Conservation (phyloP, 2,329 filamentous ascomycete genomes). For the Sporothrix sp. region DNA sequence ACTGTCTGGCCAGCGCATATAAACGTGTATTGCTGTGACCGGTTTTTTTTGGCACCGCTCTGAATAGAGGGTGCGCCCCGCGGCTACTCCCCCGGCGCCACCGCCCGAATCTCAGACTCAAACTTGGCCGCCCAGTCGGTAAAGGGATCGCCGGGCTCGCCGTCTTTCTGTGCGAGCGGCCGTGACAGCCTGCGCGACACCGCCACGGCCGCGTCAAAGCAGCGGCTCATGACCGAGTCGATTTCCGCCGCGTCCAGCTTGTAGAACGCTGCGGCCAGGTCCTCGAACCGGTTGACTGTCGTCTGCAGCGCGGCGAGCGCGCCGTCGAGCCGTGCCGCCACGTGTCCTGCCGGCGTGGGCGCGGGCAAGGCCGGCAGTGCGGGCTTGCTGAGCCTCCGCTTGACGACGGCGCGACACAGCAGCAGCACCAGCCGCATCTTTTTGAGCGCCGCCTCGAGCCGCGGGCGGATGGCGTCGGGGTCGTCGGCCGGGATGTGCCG, state of each 20-base stretch:
- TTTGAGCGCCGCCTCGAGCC: conserved; percentile 54
- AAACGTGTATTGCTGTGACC: too few relatives aligned
- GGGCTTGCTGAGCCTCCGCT: conserved; percentile 55
- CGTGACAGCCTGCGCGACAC: conserved; percentile 45
- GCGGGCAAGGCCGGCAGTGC: conserved; percentile 38
- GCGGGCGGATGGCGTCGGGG: conserved; percentile 51
- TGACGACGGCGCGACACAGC: conserved; percentile 59
- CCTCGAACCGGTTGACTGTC: conserved; percentile 59
- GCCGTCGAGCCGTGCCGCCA: conserved; percentile 42
- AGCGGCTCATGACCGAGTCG: conserved; percentile 47
- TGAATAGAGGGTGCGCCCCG: too few relatives aligned
- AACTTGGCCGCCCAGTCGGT: conserved; percentile 61
- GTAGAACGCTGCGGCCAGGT: conserved; percentile 65
- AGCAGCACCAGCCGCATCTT: conserved; percentile 57
- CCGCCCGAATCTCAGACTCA: conserved; percentile 23
- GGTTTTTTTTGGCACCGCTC: too few relatives aligned
- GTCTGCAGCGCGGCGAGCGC: conserved; percentile 45
- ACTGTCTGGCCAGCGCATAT: too few relatives aligned
- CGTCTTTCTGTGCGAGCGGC: conserved; percentile 46
- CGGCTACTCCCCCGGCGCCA: not conserved
- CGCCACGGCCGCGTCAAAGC: conserved; percentile 49
- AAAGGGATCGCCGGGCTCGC: conserved; percentile 57
- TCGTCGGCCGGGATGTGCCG: conserved; percentile 55
- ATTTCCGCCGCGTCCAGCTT: conserved; percentile 51
- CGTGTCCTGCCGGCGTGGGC: conserved; percentile 16